These are phyloP conservation scores for Aspergillus versicolor DNA, from an alignment of 2,329 filamentous ascomycete species.

Conservation along the genomic window DNA sequence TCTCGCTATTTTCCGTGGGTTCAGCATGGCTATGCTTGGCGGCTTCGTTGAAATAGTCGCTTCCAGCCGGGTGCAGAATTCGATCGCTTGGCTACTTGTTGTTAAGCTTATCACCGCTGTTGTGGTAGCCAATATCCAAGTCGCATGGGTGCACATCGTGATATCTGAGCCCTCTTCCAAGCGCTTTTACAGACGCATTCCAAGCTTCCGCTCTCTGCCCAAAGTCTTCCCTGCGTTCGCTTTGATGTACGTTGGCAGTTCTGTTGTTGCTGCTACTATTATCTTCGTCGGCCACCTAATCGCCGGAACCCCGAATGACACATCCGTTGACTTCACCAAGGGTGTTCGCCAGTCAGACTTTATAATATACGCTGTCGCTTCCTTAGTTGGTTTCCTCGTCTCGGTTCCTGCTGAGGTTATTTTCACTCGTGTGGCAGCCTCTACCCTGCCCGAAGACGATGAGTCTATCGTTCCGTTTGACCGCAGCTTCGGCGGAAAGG, in stretches of 20 bases:
- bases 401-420: constrained; percentile 75
- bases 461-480: constrained; percentile 89
- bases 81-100: constrained; percentile 49
- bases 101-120: constrained; percentile 60
- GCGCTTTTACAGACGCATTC: constrained; percentile 68
- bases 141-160: constrained; percentile 83
- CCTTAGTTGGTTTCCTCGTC: constrained; percentile 57
- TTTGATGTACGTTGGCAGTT: constrained; percentile 58
- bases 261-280: constrained; percentile 31
- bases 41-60: constrained; percentile 11
- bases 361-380: constrained; percentile 42
- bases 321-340: too few relatives aligned
- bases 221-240: constrained; percentile 69
- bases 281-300: constrained; percentile 43
- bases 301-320: too few relatives aligned
- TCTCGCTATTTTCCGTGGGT: constrained; percentile 68
- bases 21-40: constrained; percentile 44
- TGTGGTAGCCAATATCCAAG: constrained; percentile 64
- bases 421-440: constrained; percentile 81
- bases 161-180: constrained; percentile 68
- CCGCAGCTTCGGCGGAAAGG: constrained; percentile 75
- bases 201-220: constrained; percentile 63
- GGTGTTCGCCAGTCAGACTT: not conserved
- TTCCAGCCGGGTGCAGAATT: constrained; percentile 28
- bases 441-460: constrained; percentile 75